Percentiles rank a stretch among this genome's conserved stretches.
Evolutionary conservation across 192 early-diverging fungal genomes (phyloP).

Genomic region (Pilaira anomala): DNA sequence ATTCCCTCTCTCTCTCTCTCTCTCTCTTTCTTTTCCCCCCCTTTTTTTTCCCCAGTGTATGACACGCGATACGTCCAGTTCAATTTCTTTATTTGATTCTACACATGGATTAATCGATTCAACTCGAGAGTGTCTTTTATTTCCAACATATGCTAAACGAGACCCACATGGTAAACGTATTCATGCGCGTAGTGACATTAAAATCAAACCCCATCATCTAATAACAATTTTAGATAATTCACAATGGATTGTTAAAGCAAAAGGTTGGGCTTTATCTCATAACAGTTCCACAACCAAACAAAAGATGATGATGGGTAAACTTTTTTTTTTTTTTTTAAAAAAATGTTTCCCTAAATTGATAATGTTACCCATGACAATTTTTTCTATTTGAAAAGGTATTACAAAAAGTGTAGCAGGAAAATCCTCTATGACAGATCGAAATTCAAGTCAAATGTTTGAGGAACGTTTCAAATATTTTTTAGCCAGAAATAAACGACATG

Average conservation of each 20-base stretch:
- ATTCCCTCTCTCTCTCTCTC: too few relatives aligned
- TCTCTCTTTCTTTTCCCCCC: too few relatives aligned
- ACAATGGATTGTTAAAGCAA: conserved; percentile 33
- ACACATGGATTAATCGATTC: too few relatives aligned
- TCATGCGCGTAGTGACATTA: too few relatives aligned
- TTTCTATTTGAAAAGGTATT: conserved; percentile 30
- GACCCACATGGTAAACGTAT: conserved; percentile 26
- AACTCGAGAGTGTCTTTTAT: conserved; percentile 37
- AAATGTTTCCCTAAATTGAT: conserved; percentile 2
- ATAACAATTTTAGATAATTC: conserved; percentile 15
- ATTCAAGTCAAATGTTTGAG: conserved; percentile 19
- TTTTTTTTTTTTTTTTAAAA: too few relatives aligned
- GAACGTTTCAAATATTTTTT: conserved; percentile 42
- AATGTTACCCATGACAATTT: too few relatives aligned
- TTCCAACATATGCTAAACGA: conserved; percentile 46
- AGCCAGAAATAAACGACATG: conserved; percentile 46
- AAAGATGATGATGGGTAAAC: conserved; percentile 36
- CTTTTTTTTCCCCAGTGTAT: too few relatives aligned
- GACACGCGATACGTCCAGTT: too few relatives aligned
- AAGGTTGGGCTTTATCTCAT: conserved; percentile 38
- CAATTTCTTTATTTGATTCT: too few relatives aligned
- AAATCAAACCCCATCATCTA: too few relatives aligned
- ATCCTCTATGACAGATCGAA: conserved; percentile 18
- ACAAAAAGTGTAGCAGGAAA: conserved; percentile 31
- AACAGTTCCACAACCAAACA: conserved; percentile 25